phyloP scores from a whole-genome alignment of 345 rosid species.

The Toxicodendron radicans region DNA sequence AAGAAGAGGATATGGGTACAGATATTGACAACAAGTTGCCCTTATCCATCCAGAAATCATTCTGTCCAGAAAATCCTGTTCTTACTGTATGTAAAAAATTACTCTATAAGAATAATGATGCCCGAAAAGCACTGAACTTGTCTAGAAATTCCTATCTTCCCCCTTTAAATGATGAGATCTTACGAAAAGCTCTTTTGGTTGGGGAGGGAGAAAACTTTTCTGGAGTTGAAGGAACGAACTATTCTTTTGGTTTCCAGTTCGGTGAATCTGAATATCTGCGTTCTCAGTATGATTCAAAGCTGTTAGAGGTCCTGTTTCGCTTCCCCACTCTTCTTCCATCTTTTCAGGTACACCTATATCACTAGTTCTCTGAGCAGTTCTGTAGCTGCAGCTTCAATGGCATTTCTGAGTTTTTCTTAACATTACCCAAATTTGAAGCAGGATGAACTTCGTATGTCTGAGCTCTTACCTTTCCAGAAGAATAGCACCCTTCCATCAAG shows the following conservation, averaged over 20 bases:
- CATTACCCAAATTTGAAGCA: constrained; percentile 34
- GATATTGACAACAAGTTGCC: constrained; percentile 30
- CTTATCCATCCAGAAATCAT: constrained; percentile 34
- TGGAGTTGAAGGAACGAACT: constrained; percentile 60
- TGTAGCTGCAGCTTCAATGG: not conserved
- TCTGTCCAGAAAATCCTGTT: constrained; percentile 82
- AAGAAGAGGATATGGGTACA: constrained; percentile 23
- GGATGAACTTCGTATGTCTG: constrained; percentile 65
- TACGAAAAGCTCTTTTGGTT: constrained; percentile 65
- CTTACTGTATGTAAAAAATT: constrained; percentile 54
- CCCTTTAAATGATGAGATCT: constrained; percentile 69
- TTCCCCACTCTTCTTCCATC: constrained; percentile 93
- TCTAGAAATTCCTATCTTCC: constrained; percentile 63
- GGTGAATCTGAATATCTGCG: constrained; percentile 56
- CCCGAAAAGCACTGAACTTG: constrained; percentile 58
- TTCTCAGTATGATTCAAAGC: constrained; percentile 52
- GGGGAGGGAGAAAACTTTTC: constrained; percentile 31
- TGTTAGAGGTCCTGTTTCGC: constrained; percentile 79
- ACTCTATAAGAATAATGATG: constrained; percentile 50
- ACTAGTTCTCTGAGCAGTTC: constrained; percentile 20
- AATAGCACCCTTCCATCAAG: constrained; percentile 85
- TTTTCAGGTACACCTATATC: constrained; percentile 53
- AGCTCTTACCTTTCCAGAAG: constrained; percentile 80
- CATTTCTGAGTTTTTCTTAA: constrained; percentile 18
- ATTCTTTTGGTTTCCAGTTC: constrained; percentile 73